Base-by-base conservation (phyloP, 2,329 filamentous ascomycete genomes). In the Dactylellina drechsleri region DNA sequence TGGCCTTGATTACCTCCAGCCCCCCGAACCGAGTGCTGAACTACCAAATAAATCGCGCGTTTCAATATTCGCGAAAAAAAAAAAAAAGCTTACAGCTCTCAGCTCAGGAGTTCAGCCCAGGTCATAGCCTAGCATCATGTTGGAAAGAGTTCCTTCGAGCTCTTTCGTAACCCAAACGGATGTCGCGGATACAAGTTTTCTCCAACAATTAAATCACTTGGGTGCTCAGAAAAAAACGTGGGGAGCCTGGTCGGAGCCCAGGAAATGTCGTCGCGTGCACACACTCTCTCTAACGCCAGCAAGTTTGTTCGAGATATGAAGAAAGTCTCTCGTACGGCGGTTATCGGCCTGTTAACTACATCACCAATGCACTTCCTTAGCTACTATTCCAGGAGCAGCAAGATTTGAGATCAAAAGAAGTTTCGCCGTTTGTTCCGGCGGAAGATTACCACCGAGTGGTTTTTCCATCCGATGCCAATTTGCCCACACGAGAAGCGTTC, bases 101-200 rank as follows among this genome's bases (percentile, higher is more conserved):
- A 20, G 16, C 18, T 41, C 41, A 70, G 65, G 65, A 68, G 65
- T 70, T 70, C 66, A 57, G 66, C 57, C 50, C 66, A 70, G 26
- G 26, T 28, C 7, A 28, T 28, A 45, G 65, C 65, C 65, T 41
- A 56, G 59, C 31, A 52, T 36, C 52, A 59, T 47, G 26, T 50
- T 50, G 15, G 52, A 58, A 75, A 75, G 71, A 75, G 71, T 75
- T 75, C 71, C 71, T 75, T 75, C 71, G 36, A 12, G 59, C 31
- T 26, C 60, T 16, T 26, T 40, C 50, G 71, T 64, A 66, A 75
- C 71, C 68, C 61, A 62, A 75, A 64, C 71, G 71, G 71, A 75
- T 75, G 64, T 61, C 58, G 56, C 71, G 71, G 71, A 62, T 67
- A 66, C 31, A 50, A 45, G 3, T 56, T 54, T 56, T 57, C 60